A percentile compares a stretch with the other conserved stretches of the same genome.
Conservation (phyloP, 225 moss, liverwort and hornwort species). For the Marchantia polymorpha region DNA sequence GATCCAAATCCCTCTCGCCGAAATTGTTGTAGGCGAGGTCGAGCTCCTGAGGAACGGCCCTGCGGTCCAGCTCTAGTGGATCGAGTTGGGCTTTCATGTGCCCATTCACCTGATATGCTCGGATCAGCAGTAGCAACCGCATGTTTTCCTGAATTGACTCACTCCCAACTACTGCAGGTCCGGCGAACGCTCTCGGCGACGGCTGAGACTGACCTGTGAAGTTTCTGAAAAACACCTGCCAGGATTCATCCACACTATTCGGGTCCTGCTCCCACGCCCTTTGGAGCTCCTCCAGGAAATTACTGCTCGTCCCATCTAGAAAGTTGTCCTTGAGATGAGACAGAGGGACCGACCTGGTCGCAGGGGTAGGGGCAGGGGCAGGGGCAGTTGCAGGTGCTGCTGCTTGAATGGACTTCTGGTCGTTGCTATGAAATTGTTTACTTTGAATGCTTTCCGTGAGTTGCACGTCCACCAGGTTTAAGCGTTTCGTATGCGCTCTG, state of each 20-base stretch:
- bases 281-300: slow-evolving; percentile 91
- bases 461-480: neutral
- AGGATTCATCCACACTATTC: slow-evolving; percentile 81
- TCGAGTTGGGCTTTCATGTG: slow-evolving; percentile 93
- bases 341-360: slow-evolving; percentile 64
- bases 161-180: slow-evolving; percentile 6
- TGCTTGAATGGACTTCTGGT: neutral
- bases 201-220: slow-evolving; percentile 64
- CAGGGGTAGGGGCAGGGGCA: slow-evolving; percentile 22
- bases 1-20: slow-evolving; percentile 68
- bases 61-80: slow-evolving; percentile 66
- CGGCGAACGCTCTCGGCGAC: slow-evolving; percentile 34
- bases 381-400: neutral
- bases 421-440: slow-evolving; percentile 2
- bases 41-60: slow-evolving; percentile 59
- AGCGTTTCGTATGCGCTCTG: neutral
- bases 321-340: slow-evolving; percentile 93
- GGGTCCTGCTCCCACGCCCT: slow-evolving; percentile 90
- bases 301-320: slow-evolving; percentile 85
- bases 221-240: slow-evolving; percentile 84
- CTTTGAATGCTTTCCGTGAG: neutral
- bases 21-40: slow-evolving; percentile 83
- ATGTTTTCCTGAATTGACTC: slow-evolving; percentile 83
- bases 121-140: slow-evolving; percentile 71
- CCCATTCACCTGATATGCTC: slow-evolving; percentile 96